Base-by-base conservation (phyloP, 2,329 filamentous ascomycete genomes). In the Phialophora tarda region DNA sequence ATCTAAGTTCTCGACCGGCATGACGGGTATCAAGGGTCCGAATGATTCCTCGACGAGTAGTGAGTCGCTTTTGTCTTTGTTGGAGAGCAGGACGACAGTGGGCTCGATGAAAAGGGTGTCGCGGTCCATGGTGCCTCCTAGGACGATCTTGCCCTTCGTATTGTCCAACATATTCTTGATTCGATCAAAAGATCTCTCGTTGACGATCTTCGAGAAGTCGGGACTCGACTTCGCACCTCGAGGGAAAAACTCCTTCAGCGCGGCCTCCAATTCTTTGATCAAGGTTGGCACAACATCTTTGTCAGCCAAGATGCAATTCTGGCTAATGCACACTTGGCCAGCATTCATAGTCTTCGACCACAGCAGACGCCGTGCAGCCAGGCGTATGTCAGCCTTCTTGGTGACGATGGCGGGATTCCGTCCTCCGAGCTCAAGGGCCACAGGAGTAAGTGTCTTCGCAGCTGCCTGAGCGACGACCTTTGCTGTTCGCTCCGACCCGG, bases 361-460 rank as follows among this genome's bases (percentile, higher is more conserved):
- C 55, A 97, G 82, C 62, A 98, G 83, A 41, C 95, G 86, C 66
- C 91, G 86, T 4, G 95, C 94, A 1, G 94, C 93, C 58, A 97
- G 82, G 70, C 87, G 84, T 59, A 93, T 81, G 78, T 98, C 87
- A 53, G 92, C 90, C 72, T 91, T 87, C 78, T 90, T 92, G 67
- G 93, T 95, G 75, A 98, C 83, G 75, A 98, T 94, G 68, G 93
- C 93, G 26, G 95, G 95, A 81, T 98, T 98, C 71, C 87, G 85
- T 67, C 95, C 95, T 66, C 95, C 95, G 55, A 99, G 87, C 82
- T 99, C 95, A 56, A 98, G 87, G 10, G 89, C 86, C 24, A 96
- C 89, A 0, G 95, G 95, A 0, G 95, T 98, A 68, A 97, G 84
- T 44, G 92, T 89, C 75, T 92, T 88, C 67, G 95, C 94, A 0